These are phyloP conservation scores for Penicillium angulare DNA, from an alignment of 495 filamentous ascomycete genomes.

Conservation along the genomic window DNA sequence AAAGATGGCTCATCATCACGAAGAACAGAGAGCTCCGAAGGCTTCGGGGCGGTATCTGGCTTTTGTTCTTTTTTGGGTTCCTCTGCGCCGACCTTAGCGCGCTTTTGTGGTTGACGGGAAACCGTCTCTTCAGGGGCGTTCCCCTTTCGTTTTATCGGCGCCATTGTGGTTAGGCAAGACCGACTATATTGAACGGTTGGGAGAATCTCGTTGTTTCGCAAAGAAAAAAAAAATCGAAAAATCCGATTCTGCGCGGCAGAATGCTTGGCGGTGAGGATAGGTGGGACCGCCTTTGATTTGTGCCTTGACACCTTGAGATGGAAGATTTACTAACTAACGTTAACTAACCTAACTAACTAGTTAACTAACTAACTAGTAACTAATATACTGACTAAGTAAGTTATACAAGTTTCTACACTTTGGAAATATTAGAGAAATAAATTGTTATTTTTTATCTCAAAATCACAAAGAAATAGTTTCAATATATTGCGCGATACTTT, in stretches of 20 bases:
- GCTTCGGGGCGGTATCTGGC: conserved; percentile 35
- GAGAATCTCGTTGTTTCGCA: conserved; percentile 25
- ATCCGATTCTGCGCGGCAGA: conserved; percentile 28
- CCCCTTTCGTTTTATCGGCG: conserved; percentile 53
- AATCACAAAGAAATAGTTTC: too few species aligned
- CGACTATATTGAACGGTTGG: conserved; percentile 27
- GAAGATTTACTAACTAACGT: too few species aligned
- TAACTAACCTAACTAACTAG: too few species aligned
- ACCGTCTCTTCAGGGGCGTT: conserved; percentile 37
- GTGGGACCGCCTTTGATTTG: conserved; percentile 11
- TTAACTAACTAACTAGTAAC: too few species aligned
- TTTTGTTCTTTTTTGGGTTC: conserved; percentile 35
- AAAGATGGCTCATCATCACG: conserved; percentile 85
- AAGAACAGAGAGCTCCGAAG: conserved; percentile 48
- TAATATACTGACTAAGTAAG: too few species aligned
- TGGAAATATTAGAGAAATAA: too few species aligned
- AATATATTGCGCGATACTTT: too few species aligned
- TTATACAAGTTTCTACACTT: too few species aligned
- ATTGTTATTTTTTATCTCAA: too few species aligned
- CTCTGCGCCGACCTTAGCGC: conserved; percentile 45
- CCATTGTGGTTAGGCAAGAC: conserved; percentile 42
- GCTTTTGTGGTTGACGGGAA: conserved; percentile 44
- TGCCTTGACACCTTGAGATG: too few species aligned
- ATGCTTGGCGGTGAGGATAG: conserved; percentile 16
- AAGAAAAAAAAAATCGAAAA: conserved; percentile 41